Base-by-base conservation (phyloP, 805 yeast genomes). In the Teunomyces cretensis region DNA sequence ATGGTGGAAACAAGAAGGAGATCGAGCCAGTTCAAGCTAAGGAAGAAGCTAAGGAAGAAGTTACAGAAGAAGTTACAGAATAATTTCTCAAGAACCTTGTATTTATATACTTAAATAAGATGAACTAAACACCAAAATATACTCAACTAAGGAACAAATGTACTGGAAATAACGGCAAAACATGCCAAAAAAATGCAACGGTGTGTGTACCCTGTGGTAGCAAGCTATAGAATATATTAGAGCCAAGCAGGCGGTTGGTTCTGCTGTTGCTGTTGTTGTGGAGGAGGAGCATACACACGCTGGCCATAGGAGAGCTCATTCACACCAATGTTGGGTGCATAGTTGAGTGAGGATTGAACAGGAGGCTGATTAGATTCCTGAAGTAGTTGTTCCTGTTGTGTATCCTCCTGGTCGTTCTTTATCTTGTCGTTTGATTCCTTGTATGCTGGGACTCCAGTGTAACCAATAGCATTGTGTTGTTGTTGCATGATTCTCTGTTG, bases 1-100 rank as follows among this genome's bases (percentile, higher is more conserved):
- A 77, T 71, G 30, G 50, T 33, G 26, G 47, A 42, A 30, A n/a
- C 36, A n/a, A 39, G 12, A 26, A 14, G 16, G 39, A 26, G 11
- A 6, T 30, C 9, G 24, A 32, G 16, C 52, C 49, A 11, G 42
- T 36, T 12, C 33, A 35, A 13, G 11, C 44, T 9, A 44, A 33
- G 3, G 51, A 55, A 42, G 49, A 41, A 33, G 44, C 40, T 16
- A 43, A 31, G 14, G 46, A 38, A 12, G 43, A 42, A 28, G 14
- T 8, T n/a, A 17, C 4, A n/a, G 33, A 15, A 12, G 15, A 26
- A 19, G 16, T 19, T 19, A 19, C 22, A 19, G 22, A 19, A 30
- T 13, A 30, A 30, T 12, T n/a, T n/a, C 36, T 16, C 11, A 16
- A 14, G 28, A 7, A 26, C 12, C 12, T 26, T 26, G 12, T 26